Percentiles rank a stretch among this genome's conserved stretches.
Evolutionary conservation across 2,329 filamentous ascomycete genomes (phyloP).

Genomic region (Hymenoscyphus occultus): DNA sequence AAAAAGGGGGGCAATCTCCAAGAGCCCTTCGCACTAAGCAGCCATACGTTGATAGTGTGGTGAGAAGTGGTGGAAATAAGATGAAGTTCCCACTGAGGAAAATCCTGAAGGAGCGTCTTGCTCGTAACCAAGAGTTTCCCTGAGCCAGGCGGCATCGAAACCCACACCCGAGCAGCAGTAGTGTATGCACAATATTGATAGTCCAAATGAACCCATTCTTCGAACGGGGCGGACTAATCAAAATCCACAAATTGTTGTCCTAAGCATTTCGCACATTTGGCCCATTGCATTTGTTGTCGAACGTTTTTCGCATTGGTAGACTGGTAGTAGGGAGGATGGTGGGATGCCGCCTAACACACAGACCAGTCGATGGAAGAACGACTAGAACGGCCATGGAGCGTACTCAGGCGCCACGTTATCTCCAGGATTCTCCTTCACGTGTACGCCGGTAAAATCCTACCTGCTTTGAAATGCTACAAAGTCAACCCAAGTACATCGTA

Average conservation of each 20-base stretch:
- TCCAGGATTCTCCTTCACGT: neutral
- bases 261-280: neutral
- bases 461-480: neutral
- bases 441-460: neutral
- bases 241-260: neutral
- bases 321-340: too few relatives aligned
- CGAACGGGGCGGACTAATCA: neutral
- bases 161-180: neutral
- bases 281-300: neutral
- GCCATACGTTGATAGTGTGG: neutral
- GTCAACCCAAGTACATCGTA: neutral
- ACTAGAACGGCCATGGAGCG: neutral
- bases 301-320: neutral
- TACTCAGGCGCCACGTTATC: neutral
- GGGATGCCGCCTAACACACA: neutral
- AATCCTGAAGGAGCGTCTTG: conserved; percentile 1
- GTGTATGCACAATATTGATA: neutral
- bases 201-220: too few relatives aligned
- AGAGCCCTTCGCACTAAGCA: neutral
- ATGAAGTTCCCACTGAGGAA: neutral
- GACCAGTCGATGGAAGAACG: neutral
- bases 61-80: neutral
- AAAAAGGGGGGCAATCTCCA: neutral
- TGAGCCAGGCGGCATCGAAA: neutral
- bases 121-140: neutral